Evolutionary conservation across 441 rosid species (phyloP), one percentile per base, ranked within the genome.

Genomic region (Corymbia citriodora): DNA sequence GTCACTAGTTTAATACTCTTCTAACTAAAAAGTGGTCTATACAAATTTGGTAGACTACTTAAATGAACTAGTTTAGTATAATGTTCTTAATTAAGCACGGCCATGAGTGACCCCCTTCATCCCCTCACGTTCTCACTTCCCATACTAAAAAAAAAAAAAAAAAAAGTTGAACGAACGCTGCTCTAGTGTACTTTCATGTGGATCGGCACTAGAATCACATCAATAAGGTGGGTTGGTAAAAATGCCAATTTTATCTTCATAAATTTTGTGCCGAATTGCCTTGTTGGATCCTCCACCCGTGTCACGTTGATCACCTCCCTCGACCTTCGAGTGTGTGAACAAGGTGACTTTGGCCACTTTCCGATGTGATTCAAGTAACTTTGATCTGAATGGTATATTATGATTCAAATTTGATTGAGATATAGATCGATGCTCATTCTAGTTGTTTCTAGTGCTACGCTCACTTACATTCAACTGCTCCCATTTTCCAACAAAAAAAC

Each of bases 131-230:
- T 61, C 31, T 61, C 68, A 61, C 8, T 15, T 23, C 29, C 63
- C 0, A 1, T 8, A 4, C 0, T 2, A 2, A 23, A 55, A 3
- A 55, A 19, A 55, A 19, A 19, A 2, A 23, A 55, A 3, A 55
- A 19, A 55, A 19, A 19, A 55, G 57, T 55, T 55, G 59, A 55
- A 19, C 1, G 59, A 3, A 55, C 29, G 9, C 25, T 57, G 27
- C 63, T 21, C 29, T 23, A 19, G 61, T 0, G 2, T 19, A 27
- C 25, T 23, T 2, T 57, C 63, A 57, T 57, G 63, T 57, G 0
- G 0, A 27, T 0, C 0, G 0, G 29, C 2, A 5, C 29, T 1
- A 9, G 2, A 27, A 61, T 61, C 3, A 25, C 31, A 27, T 63
- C 4, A 4, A 27, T 29, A 6, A 0, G 25, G 59, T 55, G 0